Base-by-base conservation (phyloP, 2,329 filamentous ascomycete genomes). In the Alternaria postmessia region DNA sequence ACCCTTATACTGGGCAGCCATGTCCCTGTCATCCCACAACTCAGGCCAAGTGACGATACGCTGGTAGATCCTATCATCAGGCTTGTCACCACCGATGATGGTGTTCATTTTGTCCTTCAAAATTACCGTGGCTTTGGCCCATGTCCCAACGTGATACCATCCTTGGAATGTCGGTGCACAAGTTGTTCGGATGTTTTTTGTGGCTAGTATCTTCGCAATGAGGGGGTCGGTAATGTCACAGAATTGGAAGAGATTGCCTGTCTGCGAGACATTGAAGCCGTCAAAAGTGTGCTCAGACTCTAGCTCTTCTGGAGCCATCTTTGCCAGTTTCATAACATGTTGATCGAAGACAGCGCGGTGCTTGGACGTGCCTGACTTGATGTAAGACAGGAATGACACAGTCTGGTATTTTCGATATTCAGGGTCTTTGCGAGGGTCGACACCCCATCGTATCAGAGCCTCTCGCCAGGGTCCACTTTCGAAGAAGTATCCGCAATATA, bases 241-340 rank as follows among this genome's bases (percentile, higher is more conserved):
- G 26, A 96, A 86, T 82, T 98, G 95, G 91, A 93, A 99, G 51
- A 95, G 89, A 71, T 95, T 95, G 39, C 93, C 93, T 71, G 97
- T 93, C 1, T 87, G 86, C 16, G 88, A 87, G 55, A 94, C 87
- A 2, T 85, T 86, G 60, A 88, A 83, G 47, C 94, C 94, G 62
- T 96, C 92, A 78, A 97, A 98, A 1, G 94, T 82, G 77, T 98
- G 94, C 39, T 75, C 63, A 42, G 62, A 65, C 44, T 67, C 66
- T 48, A 78, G 62, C 42, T 75, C 61, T 32, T 68, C 60, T 9
- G 66, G 49, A 1, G 68, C 62, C 64, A 69, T 70, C 12, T 66
- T 61, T 3, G 65, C 65, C n/a, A 75, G 56, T 26, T 68, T 63
- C 32, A 63, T 56, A 32, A 75, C 62, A 56, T 74, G 72, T 28